Base-by-base conservation (phyloP, 129 eudicot genomes). In the Saposhnikovia divaricata region DNA sequence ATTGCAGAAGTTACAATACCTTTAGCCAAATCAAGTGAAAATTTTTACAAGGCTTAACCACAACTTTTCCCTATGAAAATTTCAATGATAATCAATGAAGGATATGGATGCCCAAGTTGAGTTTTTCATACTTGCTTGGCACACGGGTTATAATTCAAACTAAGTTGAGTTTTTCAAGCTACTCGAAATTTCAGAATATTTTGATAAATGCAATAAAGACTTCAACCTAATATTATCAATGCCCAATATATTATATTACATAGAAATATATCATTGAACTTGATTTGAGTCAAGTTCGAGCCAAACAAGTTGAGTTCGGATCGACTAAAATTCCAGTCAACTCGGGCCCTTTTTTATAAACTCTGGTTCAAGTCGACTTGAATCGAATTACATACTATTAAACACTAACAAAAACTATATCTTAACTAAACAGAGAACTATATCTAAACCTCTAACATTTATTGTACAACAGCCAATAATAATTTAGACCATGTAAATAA, bases 61-160 rank as follows among this genome's bases (percentile, higher is more conserved):
- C 37, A 34, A 34, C 37, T 14, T n/a, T 9, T n/a, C 25, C 69
- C 34, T 7, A 61, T 9, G 16, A 61, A 57, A 61, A 21, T n/a
- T n/a, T 25, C 48, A 2, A 6, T 72, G 15, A 27, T 44, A 47
- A 55, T 80, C 80, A 28, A 78, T 72, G 59, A 84, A 82, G 80
- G 77, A 59, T 76, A 69, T 79, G 19, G 75, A 65, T 61, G 85
- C 80, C 53, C 81, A 85, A 81, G 77, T 83, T 28, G 78, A 31
- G 34, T 31, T 31, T 31, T 31, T 31, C 34, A 31, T 6, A 23
- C 28, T 23, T 57, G 28, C 66, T 57, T 57, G 23, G 6, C 28
- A 57, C 28, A 0, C 23, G 15, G 15, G 3, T 46, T 46, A 46
- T 11, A 46, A 10, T 12, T 9, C 3, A 1, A 44, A 44, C 13